phyloP scores from a whole-genome alignment of 352 stramenopile species.

The Sclerospora graminicola region DNA sequence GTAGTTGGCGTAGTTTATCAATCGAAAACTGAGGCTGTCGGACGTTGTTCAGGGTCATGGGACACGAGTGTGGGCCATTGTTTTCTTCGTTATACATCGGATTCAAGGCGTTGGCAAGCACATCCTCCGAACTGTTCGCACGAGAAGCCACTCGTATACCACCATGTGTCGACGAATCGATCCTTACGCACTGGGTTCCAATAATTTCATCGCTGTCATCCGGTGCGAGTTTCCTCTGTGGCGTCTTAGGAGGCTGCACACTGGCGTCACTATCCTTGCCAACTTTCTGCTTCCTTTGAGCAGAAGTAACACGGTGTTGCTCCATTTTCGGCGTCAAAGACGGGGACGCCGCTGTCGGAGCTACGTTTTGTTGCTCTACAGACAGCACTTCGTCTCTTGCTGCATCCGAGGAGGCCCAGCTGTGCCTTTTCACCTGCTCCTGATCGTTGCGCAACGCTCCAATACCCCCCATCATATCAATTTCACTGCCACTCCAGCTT shows the following conservation, averaged over 20 bases:
- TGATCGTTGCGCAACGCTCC: constrained; percentile 2
- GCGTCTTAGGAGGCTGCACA: constrained; percentile 47
- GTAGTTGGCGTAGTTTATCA: constrained; percentile 15
- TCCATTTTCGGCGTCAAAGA: constrained; percentile 2
- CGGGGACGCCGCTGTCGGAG: constrained; percentile 3
- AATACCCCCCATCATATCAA: constrained; percentile 13
- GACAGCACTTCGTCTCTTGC: constrained; percentile 7
- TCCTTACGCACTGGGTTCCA: constrained; percentile 46
- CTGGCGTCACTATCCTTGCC: not conserved
- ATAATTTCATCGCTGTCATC: constrained; percentile 29
- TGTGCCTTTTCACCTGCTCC: constrained; percentile 11
- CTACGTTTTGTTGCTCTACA: constrained; percentile 5
- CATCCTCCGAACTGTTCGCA: constrained; percentile 25
- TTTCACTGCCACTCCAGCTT: constrained; percentile 28
- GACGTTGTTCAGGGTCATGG: constrained; percentile 20
- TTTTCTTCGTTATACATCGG: constrained; percentile 25
- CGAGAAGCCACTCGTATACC: constrained; percentile 16
- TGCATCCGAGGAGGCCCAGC: constrained; percentile 13
- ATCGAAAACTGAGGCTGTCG: constrained; percentile 26
- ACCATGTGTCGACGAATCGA: constrained; percentile 37
- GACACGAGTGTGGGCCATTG: constrained; percentile 31
- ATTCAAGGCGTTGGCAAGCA: constrained; percentile 11
- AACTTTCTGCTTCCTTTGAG: constrained; percentile 1
- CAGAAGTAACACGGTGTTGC: not conserved
- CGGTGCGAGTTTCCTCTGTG: constrained; percentile 21